phyloP scores from a whole-genome alignment of 2,329 filamentous ascomycete genomes.

The Chrysosporium queenslandicum region DNA sequence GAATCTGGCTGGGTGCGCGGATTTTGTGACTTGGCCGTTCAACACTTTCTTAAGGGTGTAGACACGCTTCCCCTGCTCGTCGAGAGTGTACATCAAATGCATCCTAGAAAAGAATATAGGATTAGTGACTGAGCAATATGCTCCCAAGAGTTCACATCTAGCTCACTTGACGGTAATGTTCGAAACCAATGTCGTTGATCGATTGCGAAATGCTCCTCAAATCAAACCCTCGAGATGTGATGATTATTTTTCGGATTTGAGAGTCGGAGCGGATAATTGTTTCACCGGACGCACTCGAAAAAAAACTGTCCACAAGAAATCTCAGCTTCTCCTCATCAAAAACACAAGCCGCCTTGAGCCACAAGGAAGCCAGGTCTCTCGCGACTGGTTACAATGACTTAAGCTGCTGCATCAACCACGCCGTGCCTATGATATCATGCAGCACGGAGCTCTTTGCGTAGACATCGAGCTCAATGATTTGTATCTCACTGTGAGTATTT shows the following conservation, averaged over 20 bases:
- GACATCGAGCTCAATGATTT: too few relatives aligned
- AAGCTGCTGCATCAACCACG: too few relatives aligned
- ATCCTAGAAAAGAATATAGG: constrained; percentile 33
- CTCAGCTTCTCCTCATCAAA: neutral
- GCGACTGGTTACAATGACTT: neutral
- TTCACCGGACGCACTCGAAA: neutral
- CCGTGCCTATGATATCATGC: too few relatives aligned
- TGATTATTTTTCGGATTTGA: neutral
- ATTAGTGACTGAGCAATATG: neutral
- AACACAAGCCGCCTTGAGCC: neutral
- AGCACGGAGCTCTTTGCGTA: neutral
- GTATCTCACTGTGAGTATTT: neutral
- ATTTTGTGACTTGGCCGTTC: constrained; percentile 80
- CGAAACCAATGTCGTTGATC: neutral
- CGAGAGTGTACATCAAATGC: constrained; percentile 80
- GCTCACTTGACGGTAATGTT: constrained; percentile 7
- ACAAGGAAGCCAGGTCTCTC: neutral
- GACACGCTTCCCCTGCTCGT: constrained; percentile 69
- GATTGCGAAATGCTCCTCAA: neutral
- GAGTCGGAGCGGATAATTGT: neutral
- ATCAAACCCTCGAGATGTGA: neutral
- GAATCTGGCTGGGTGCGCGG: constrained; percentile 90
- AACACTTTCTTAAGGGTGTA: constrained; percentile 92
- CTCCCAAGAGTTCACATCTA: neutral
- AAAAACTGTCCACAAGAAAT: neutral